These are phyloP conservation scores for Russula sp. DNA, from an alignment of 768 basidiomycete genomes.

Conservation along the genomic window DNA sequence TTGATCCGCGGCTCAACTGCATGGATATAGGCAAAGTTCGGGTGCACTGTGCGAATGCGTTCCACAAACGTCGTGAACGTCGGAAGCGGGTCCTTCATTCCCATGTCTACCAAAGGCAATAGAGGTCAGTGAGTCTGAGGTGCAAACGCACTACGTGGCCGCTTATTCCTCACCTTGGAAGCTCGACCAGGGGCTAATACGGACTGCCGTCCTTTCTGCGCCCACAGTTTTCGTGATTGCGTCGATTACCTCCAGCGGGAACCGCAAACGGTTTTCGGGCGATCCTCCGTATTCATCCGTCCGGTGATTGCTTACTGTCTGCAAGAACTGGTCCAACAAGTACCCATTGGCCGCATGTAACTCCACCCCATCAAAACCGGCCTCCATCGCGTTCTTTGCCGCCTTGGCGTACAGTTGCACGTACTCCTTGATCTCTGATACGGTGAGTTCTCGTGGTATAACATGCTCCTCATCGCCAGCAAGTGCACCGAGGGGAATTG, in stretches of 20 bases:
- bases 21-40: conserved; percentile 12
- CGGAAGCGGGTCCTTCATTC: conserved; percentile 14
- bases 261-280: conserved; percentile 38
- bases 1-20: neutral
- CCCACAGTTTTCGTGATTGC: conserved; percentile 36
- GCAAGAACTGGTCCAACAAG: conserved; percentile 36
- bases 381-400: conserved; percentile 33
- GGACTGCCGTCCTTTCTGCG: conserved; percentile 34
- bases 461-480: neutral
- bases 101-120: conserved; percentile 5
- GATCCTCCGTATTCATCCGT: conserved; percentile 43
- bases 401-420: conserved; percentile 29
- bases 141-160: neutral
- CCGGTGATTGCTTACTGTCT: conserved; percentile 33
- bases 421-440: conserved; percentile 25
- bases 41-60: conserved; percentile 2
- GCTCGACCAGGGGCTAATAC: conserved; percentile 33
- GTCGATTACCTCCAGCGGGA: conserved; percentile 35
- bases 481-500: conserved; percentile 31
- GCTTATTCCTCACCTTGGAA: conserved; percentile 26
- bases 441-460: conserved; percentile 27
- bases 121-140: neutral
- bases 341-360: conserved; percentile 29
- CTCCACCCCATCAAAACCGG: conserved; percentile 41
- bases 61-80: conserved; percentile 1